These are phyloP conservation scores for Lodderomyces elongisporus DNA, from an alignment of 1,139 yeast species.

Conservation along the genomic window DNA sequence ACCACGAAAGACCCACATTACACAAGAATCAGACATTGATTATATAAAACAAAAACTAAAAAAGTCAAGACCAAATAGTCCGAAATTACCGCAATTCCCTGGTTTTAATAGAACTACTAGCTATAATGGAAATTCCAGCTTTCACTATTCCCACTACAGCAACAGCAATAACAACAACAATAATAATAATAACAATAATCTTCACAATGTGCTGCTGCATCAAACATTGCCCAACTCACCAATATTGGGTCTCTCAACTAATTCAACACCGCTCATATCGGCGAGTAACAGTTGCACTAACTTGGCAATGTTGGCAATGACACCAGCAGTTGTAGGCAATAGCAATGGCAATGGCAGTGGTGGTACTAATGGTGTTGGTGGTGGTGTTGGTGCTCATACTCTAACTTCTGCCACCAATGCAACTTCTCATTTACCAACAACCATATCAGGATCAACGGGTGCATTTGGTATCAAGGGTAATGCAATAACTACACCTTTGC, in stretches of 20 bases:
- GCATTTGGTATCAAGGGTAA: conserved; percentile 14
- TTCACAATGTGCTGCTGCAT: conserved; percentile 17
- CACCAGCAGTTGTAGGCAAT: conserved; percentile 13
- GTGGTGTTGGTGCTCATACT: no score
- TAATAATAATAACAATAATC: conserved; percentile 3
- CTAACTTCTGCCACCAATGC: no score
- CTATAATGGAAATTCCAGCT: conserved; percentile 4
- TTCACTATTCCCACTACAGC: background rate
- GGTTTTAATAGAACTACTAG: no score
- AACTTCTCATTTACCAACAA: conserved; percentile 5
- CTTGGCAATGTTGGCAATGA: conserved; percentile 30
- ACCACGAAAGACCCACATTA: conserved; percentile 19
- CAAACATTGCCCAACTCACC: conserved; percentile 61
- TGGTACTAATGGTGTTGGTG: no score
- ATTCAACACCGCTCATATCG: conserved; percentile 41
- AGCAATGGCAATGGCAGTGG: background rate
- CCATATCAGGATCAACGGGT: conserved; percentile 4
- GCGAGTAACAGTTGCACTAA: conserved; percentile 46
- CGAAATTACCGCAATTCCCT: conserved; percentile 14
- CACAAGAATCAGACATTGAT: conserved; percentile 42
- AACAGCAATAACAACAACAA: conserved; percentile 3
- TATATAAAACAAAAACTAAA: conserved; percentile 51
- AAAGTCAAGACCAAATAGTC: conserved; percentile 72
- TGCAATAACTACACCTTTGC: background rate
- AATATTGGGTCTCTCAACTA: conserved; percentile 38